These are phyloP conservation scores for Alternaria rosae DNA, from an alignment of 2,329 filamentous ascomycete genomes.

Conservation along the genomic window DNA sequence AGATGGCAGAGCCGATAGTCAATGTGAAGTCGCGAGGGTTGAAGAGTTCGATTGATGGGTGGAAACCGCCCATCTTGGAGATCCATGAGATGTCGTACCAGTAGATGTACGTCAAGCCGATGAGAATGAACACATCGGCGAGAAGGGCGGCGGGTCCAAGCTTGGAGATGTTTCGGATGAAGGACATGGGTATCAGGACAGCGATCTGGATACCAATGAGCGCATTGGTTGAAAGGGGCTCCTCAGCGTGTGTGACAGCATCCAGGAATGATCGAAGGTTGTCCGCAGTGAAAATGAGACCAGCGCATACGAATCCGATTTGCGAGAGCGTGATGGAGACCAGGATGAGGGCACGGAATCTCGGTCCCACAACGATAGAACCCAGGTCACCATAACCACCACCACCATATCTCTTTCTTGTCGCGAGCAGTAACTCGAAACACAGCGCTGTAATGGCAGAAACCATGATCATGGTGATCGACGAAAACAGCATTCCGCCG, in stretches of 20 bases:
- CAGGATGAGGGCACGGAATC: constrained; percentile 71
- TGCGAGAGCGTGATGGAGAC: constrained; percentile 76
- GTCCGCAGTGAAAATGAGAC: constrained; percentile 79
- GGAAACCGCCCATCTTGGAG: constrained; percentile 61
- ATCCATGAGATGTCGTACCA: constrained; percentile 70
- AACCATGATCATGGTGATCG: constrained; percentile 70
- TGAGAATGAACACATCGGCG: constrained; percentile 74
- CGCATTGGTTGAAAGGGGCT: constrained; percentile 61
- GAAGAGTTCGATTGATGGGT: constrained; percentile 70
- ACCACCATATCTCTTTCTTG: constrained; percentile 68
- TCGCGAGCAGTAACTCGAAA: constrained; percentile 75
- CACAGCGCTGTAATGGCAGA: constrained; percentile 72
- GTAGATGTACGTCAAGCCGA: constrained; percentile 77
- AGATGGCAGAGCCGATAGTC: constrained; percentile 76
- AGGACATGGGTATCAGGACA: constrained; percentile 69
- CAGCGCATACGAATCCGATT: constrained; percentile 79
- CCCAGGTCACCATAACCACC: constrained; percentile 80
- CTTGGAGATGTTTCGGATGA: constrained; percentile 78
- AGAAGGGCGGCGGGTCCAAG: constrained; percentile 73
- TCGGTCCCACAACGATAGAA: constrained; percentile 62
- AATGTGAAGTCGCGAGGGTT: constrained; percentile 73
- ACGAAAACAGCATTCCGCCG: constrained; percentile 78
- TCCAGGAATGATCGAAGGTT: constrained; percentile 73
- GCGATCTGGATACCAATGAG: constrained; percentile 73
- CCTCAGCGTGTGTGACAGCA: constrained; percentile 63